Base-by-base conservation (phyloP, 1,139 yeast genomes). In the Yamadazyma sp. region DNA sequence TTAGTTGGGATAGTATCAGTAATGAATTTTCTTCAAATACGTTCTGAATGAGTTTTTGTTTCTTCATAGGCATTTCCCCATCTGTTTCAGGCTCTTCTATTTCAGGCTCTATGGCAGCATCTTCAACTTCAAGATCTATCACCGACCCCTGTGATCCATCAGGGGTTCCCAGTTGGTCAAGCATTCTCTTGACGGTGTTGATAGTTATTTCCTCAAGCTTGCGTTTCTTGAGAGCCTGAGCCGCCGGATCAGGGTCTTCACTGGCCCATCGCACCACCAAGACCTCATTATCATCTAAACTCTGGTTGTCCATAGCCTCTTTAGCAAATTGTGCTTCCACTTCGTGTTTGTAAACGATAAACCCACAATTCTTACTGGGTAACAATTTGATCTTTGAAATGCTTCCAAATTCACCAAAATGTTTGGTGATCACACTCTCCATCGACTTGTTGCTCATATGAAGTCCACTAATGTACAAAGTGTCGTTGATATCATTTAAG, bases 281-380 rank as follows among this genome's bases (percentile, higher is more conserved):
- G 0, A 86, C 71, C 44, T 86, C 95, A 35, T 78, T 72, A 8
- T 74, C 80, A 17, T 65, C 67, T 21, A 90, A 60, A 5, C 86
- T 73, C 56, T 92, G 97, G 39, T 82, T 80, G 31, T 82, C 78
- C 95, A 89, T 86, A 2, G 95, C 95, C 56, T 89, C 97, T 53
- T 87, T 86, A 1, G 96, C 96, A 68, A 90, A 90, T 58, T 90
- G 97, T 0, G 97, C 97, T 53, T 77, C 82, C 22, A 72, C 59
- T 51, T 87, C 96, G 31, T 72, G 59, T 39, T 70, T 70, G 56
- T 68, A 92, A 1, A 87, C 83, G 7, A 92, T 76, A 62, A 92
- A 90, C 0, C 89, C 96, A 57, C 92, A 82, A 29, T 82, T 80
- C 51, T 84, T 80, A 31, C 65, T 68, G 38, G 73, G 69, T 13